Percentiles rank a stretch among this genome's conserved stretches.
phyloP scores from a whole-genome alignment of 2,329 filamentous ascomycete species.

The Aspergillus pseudoviridinutans region DNA sequence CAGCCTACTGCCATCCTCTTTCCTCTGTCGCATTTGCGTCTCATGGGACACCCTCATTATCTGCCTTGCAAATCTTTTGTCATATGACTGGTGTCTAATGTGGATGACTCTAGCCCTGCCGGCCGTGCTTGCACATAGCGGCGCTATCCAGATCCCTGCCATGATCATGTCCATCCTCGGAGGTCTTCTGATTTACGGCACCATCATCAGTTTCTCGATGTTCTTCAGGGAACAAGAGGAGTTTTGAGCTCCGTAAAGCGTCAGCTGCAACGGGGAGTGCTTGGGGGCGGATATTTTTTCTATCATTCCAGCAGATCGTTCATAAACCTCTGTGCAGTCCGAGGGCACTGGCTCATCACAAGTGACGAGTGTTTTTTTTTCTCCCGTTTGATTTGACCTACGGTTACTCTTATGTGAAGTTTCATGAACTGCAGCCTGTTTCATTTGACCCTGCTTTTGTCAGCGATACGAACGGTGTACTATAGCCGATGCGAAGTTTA shows the following conservation, averaged over 20 bases:
- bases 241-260: conserved; percentile 56
- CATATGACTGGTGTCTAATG: neutral
- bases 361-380: conserved; percentile 1
- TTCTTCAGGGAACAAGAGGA: conserved; percentile 98
- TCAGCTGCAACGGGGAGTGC: neutral
- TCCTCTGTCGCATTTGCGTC: neutral
- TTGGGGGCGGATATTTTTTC: neutral
- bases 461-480: conserved; percentile 16
- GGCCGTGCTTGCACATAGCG: conserved; percentile 79
- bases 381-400: conserved; percentile 16
- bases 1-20: neutral
- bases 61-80: neutral
- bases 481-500: conserved; percentile 16
- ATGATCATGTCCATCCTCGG: conserved; percentile 95
- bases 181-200: conserved; percentile 91
- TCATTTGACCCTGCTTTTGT: conserved; percentile 6
- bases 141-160: conserved; percentile 74
- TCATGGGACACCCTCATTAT: neutral
- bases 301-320: neutral
- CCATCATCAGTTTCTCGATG: conserved; percentile 96
- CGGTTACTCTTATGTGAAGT: conserved; percentile 20
- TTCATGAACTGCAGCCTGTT: conserved; percentile 8
- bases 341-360: neutral
- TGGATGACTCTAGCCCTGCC: conserved; percentile 64
- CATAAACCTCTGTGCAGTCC: neutral